Conservation (phyloP, 2,329 filamentous ascomycete genomes). For the Xylariales sp. region DNA sequence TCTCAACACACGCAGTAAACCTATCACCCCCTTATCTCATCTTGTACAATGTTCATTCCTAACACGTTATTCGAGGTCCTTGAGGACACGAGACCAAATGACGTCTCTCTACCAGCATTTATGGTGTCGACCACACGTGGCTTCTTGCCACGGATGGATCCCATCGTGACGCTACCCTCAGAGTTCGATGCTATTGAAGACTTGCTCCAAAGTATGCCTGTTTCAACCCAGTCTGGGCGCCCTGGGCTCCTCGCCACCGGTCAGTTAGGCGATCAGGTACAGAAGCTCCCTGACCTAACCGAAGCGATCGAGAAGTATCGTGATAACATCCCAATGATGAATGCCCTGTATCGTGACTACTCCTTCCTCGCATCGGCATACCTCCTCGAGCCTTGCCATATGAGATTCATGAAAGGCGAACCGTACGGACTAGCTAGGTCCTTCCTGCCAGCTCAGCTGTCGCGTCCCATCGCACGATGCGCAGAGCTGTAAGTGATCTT, state of each 20-base stretch:
- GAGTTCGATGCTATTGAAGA: constrained; percentile 80
- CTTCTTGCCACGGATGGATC: constrained; percentile 77
- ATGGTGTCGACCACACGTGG: constrained; percentile 82
- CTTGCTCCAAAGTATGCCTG: constrained; percentile 61
- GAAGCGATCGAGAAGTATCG: constrained; percentile 77
- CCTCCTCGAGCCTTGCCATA: constrained; percentile 90
- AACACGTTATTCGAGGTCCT: constrained; percentile 68
- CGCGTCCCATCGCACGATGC: constrained; percentile 84
- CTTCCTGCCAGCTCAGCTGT: constrained; percentile 77
- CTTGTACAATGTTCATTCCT: constrained; percentile 42
- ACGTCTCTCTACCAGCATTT: constrained; percentile 76
- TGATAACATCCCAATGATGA: constrained; percentile 81
- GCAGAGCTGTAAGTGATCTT: constrained; percentile 79
- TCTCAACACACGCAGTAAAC: not conserved
- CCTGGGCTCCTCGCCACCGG: constrained; percentile 82
- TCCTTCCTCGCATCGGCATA: constrained; percentile 91
- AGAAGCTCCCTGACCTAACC: constrained; percentile 82
- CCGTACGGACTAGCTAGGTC: constrained; percentile 83
- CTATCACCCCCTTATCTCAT: constrained; percentile 4
- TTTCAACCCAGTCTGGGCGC: constrained; percentile 77
- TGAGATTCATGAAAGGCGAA: constrained; percentile 75
- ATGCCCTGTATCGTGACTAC: constrained; percentile 91
- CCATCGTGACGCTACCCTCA: constrained; percentile 71
- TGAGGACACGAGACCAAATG: constrained; percentile 69
- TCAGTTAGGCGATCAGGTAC: constrained; percentile 79